phyloP scores from a whole-genome alignment of 345 rosid genomes.

The Orychophragmus violaceus region DNA sequence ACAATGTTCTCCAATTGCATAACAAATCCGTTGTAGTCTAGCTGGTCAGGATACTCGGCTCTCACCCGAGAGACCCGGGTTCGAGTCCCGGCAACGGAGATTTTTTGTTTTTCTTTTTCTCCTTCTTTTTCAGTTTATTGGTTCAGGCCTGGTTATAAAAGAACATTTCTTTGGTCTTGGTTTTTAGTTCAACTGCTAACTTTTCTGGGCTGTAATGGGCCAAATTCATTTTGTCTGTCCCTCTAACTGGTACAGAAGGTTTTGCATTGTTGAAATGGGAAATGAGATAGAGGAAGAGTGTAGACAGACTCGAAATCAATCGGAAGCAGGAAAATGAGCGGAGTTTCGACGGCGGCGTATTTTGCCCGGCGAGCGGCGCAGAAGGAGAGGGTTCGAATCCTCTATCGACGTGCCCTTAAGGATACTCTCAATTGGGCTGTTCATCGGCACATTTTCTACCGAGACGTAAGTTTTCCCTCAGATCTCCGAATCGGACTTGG shows the following conservation, averaged over 20 bases:
- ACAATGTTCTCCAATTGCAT: background rate
- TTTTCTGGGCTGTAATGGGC: too few relatives aligned
- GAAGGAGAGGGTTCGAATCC: conserved; percentile 86
- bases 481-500: conserved; percentile 6
- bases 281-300: background rate
- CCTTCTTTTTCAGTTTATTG: background rate
- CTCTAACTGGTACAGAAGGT: background rate
- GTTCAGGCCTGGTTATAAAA: too few relatives aligned
- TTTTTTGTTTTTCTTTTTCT: background rate
- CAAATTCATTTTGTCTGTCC: background rate
- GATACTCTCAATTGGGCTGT: conserved; percentile 98
- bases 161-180: too few relatives aligned
- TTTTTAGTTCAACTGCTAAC: too few relatives aligned
- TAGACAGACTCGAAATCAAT: conserved; percentile 20
- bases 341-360: conserved; percentile 57
- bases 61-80: conserved; percentile 53
- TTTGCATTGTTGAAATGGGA: background rate
- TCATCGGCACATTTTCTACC: conserved; percentile 87
- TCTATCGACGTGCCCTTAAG: conserved; percentile 89
- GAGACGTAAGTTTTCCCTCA: conserved; percentile 43
- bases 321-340: conserved; percentile 48
- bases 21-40: background rate
- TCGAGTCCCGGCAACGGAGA: conserved; percentile 4
- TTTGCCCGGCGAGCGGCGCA: conserved; percentile 82
- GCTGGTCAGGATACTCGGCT: conserved; percentile 58